Base-by-base conservation (phyloP, 768 basidiomycete genomes). In the Mycena filopes region DNA sequence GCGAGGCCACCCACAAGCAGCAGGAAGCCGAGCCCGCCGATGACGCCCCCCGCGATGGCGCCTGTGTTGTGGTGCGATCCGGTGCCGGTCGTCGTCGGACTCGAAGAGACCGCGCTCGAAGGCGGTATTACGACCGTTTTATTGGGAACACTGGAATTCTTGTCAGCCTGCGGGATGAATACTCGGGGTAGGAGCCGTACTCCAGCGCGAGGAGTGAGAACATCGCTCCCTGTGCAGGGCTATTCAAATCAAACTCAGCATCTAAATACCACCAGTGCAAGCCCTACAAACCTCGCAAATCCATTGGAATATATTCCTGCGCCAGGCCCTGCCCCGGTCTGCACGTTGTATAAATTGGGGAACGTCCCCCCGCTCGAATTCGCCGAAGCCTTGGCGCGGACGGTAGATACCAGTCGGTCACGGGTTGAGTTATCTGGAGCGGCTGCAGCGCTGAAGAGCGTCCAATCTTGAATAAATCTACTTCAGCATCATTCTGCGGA, bases 221-320 rank as follows among this genome's bases (percentile, higher is more conserved):
- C 45, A 58, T 58, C 2, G 56, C 56, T 3, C 56, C 56, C 26
- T 58, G 56, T 11, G 56, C 56, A 8, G 56, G 56, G 13, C 25
- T 49, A 13, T 33, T 36, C 5, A 36, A 36, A 15, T 36, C 36
- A 7, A n/a, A 36, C 25, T n/a, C 36, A 36, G 36, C 16, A 40
- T 16, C 11, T 33, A 13, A 26, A 10, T 10, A 8, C 23, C 2
- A 42, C 28, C 42, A 6, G 20, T 21, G 8, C 42, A 18, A 48
- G 20, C n/a, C 18, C n/a, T 21, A 36, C 36, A 11, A 15, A 36
- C 36, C 36, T 36, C 2, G 36, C 46, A 26, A 49, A 60, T 12
- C 58, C 58, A 50, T 60, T 60, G 29, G 25, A 48, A 13, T 33
- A 29, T 15, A 25, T 15, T 4, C 8, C 21, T 36, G 25, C 10